Conservation (phyloP, 345 rosid genomes). For the Arabidopsis suecica region DNA sequence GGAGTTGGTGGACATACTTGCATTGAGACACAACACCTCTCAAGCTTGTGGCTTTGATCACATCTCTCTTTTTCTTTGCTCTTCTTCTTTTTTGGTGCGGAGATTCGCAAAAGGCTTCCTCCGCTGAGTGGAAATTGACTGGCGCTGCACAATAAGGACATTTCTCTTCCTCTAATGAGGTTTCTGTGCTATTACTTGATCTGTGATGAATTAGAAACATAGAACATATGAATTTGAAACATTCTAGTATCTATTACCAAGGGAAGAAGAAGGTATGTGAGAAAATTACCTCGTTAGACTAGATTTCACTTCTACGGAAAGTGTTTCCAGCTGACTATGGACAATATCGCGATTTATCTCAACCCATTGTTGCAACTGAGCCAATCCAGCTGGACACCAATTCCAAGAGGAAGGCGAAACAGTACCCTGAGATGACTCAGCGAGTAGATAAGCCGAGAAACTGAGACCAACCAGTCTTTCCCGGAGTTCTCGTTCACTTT, state of each 20-base stretch:
- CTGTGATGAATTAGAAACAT: constrained; percentile 28
- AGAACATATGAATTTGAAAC: constrained; percentile 22
- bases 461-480: constrained; percentile 71
- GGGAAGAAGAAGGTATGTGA: neutral
- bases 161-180: constrained; percentile 58
- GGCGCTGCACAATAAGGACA: constrained; percentile 69
- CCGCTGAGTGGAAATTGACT: constrained; percentile 73
- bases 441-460: constrained; percentile 54
- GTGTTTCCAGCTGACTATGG: constrained; percentile 51
- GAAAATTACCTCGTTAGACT: constrained; percentile 50
- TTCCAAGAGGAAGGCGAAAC: constrained; percentile 34
- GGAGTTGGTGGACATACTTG: constrained; percentile 77
- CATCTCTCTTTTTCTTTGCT: constrained; percentile 28
- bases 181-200: constrained; percentile 44
- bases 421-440: constrained; percentile 39
- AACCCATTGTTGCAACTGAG: constrained; percentile 84
- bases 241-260: constrained; percentile 5
- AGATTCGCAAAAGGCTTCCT: constrained; percentile 60
- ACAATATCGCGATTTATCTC: constrained; percentile 46
- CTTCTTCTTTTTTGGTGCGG: constrained; percentile 35
- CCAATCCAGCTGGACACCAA: constrained; percentile 71
- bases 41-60: constrained; percentile 60
- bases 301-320: constrained; percentile 51
- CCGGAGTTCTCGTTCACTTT: constrained; percentile 84
- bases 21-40: constrained; percentile 79